Evolutionary conservation across 495 filamentous ascomycete species (phyloP), one percentile per base, ranked within the genome.

Genomic region (Pseudoneurospora amorphoporcata): DNA sequence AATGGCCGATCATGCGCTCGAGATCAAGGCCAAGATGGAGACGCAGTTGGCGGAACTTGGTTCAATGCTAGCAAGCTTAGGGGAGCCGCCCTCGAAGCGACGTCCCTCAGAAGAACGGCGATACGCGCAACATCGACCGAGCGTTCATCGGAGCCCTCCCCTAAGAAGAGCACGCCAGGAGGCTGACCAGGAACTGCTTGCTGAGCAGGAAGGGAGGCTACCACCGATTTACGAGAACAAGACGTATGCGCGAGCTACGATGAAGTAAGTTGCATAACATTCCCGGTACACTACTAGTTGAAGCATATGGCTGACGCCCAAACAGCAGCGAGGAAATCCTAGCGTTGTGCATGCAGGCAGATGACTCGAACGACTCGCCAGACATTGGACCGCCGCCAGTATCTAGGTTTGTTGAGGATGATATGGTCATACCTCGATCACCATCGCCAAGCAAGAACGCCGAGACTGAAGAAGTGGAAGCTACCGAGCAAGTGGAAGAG

Each of bases 221-320:
- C 92, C 95, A 8, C 88, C 91, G 0, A 97, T 99, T 69, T 79
- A 89, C 69, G 95, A 99, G 81, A 90, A 92, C 77, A 95, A 94
- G 80, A 82, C 82, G 43, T 96, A 88, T 76, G 91, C 91, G 17
- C 84, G 93, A 71, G 84, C 83, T 72, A 94, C 92, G 3, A 81
- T 95, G 73, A 92, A 90, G 92, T 96, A 85, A 75, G 89, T 79
- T 2, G 16, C 39, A 74, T 72, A 7, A 10, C 32, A 42, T 12
- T 8, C 7, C 68, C 8, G 19, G 35, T 17, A 14, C 53, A 65
- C 29, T 23, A 37, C 14, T 35, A 23, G 9, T 35, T 17, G 29
- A 9, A 71, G 38, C 16, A 16, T 7, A 19, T 40, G 71, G 29
- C 79, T 79, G 41, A 80, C 73, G 39, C 2, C 3, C 16, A 3